Evolutionary conservation across 306 rosid genomes (phyloP), one percentile per base, ranked within the genome.

Genomic region (Castanea mollissima): DNA sequence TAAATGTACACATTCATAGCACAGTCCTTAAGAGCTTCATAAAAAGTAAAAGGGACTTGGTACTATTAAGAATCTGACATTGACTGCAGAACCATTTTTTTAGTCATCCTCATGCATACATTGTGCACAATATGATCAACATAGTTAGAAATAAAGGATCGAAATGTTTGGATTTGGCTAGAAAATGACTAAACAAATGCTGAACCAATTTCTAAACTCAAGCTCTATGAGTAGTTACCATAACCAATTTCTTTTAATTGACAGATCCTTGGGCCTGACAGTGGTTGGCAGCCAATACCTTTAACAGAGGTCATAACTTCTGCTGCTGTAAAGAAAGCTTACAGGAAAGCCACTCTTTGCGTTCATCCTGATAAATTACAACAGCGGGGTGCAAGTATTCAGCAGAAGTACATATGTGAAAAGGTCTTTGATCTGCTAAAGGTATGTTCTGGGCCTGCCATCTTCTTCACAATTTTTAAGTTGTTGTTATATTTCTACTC

Each of bases 301-400:
- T 83, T 94, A 55, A 94, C 97, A 3, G 99, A 92, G 27, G 97
- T 92, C 74, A 91, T 94, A 71, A 92, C 99, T 75, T 86, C 99
- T 71, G 94, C 94, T 74, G 99, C 97, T 59, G 97, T 87, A 49
- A 94, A 94, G 87, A 94, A 79, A 85, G 97, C 97, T 73, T 94
- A 94, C 91, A 89, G 98, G 87, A 94, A 92, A 87, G 99, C 97
- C 49, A 94, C 99, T 76, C 90, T 94, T 34, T 94, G 92, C 69
- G 97, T 94, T 69, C 97, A 94, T 89, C 99, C 99, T 32, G 99
- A 94, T 83, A 94, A 94, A 82, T 84, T 94, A 74, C 99, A 94
- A 83, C 99, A 92, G 73, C 89, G 99, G 27, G 92, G 97, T 75
- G 97, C 97, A 56, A 91, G 86, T 79, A 89, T 94, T 84, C 97